Evolutionary conservation across 768 basidiomycete species (phyloP), one percentile per base, ranked within the genome.

Genomic region (Mycena vulgaris): DNA sequence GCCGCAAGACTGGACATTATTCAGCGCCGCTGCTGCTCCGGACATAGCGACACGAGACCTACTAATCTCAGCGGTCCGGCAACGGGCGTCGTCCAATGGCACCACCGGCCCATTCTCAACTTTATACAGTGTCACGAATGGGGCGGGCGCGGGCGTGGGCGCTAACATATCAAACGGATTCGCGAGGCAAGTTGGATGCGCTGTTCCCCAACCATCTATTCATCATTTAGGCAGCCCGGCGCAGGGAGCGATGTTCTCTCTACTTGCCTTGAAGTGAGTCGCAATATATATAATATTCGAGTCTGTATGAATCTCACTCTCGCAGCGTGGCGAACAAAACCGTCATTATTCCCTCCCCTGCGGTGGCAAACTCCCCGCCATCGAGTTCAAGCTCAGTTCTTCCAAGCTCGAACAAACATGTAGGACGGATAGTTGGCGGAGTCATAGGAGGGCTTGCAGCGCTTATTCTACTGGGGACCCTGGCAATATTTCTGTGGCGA

Each of bases 1-100:
- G 25, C n/a, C 37, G 27, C 23, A 62, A 81, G 88, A 88, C 66
- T 89, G 88, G 89, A 80, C 84, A 9, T 76, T 88, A 28, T 84
- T 87, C 73, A 84, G 86, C 10, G 87, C 89, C 3, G 86, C 83
- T 0, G 82, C 84, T 0, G 80, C 83, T 28, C 79, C 80, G 0
- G 78, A 81, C 51, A 61, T 56, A 2, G 68, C 76, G 0, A 79
- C 78, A 1, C 78, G 85, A 25, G 80, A 89, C 69, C 69, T 75
- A 25, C 77, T 89, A 49, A 80, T 89, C 1, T 62, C 69, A 0
- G 65, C 69, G 30, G 75, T 80, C 1, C 77, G 78, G 42, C 64
- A 70, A 8, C 74, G 78, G 13, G 78, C 80, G 1, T 77, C 69
- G 25, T 67, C 58, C 8, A 76, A 69, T 8, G 64, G 53, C 11